Percentiles rank a stretch among this genome's conserved stretches.
These are phyloP conservation scores for Leccinum subtestaceum DNA, from an alignment of 768 basidiomycete species.

Conservation along the genomic window DNA sequence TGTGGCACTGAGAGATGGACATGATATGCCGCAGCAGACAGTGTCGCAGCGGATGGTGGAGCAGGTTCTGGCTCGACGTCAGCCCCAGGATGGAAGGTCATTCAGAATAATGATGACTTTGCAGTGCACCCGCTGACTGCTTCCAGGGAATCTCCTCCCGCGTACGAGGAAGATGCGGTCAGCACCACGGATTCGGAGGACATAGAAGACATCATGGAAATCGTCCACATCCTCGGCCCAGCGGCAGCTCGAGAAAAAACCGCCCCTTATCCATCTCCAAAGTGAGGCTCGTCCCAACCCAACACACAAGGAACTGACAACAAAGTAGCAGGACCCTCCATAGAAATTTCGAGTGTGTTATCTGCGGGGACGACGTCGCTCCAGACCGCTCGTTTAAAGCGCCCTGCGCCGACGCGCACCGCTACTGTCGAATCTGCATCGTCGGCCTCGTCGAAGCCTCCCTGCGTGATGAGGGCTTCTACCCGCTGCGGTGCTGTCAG, in stretches of 20 bases:
- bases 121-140: slow-evolving; percentile 1
- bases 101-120: not conserved
- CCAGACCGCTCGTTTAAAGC: slow-evolving; percentile 32
- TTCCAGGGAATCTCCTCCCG: slow-evolving; percentile 2
- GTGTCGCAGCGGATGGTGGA: slow-evolving; percentile 14
- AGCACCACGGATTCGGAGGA: not conserved
- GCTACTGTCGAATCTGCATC: slow-evolving; percentile 47
- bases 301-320: not conserved
- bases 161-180: not conserved
- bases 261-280: not conserved
- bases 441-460: slow-evolving; percentile 39
- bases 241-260: not conserved
- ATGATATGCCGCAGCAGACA: slow-evolving; percentile 18
- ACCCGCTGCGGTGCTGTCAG: slow-evolving; percentile 52
- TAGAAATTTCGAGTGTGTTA: slow-evolving; percentile 31
- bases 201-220: not conserved
- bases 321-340: slow-evolving; percentile 3
- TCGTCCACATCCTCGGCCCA: not conserved
- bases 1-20: slow-evolving; percentile 34
- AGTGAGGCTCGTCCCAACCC: slow-evolving; percentile 3
- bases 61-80: not conserved
- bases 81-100: slow-evolving; percentile 5
- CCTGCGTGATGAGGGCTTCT: slow-evolving; percentile 48
- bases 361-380: slow-evolving; percentile 39
- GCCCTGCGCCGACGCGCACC: slow-evolving; percentile 39